Evolutionary conservation across 345 rosid species (phyloP), one percentile per base, ranked within the genome.

Genomic region (Brassica carinata): DNA sequence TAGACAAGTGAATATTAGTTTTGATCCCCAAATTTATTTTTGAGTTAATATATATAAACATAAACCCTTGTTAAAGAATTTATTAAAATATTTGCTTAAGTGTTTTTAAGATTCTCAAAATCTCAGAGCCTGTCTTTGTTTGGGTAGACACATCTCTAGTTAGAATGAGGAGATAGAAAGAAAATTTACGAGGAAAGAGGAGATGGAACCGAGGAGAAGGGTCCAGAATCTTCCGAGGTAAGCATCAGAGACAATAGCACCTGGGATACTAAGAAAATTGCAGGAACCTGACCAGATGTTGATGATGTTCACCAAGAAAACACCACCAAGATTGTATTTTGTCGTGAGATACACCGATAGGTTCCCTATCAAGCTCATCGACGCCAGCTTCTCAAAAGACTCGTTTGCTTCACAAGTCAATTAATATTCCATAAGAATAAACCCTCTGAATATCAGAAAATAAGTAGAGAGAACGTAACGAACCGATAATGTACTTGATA

Each of bases 361-460:
- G 74, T 89, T 87, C 38, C 88, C 85, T 29, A 90, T 81, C 77
- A 90, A 75, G 64, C 94, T 83, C 92, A 90, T 86, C 0, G 92
- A 90, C n/a, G 97, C 95, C 77, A 88, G 75, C 81, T 89, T 92
- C 88, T 90, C 97, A 58, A 92, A 90, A 0, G 94, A 84, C 73
- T 92, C 89, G 29, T 92, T 92, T 76, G 88, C 94, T 88, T 76
- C 76, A 77, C 14, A 34, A 61, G 1, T 36, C 27, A 40, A 18
- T 11, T 8, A 78, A 18, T 8, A 27, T 26, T 3, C 23, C 43
- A 64, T 29, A 11, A 71, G 43, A 55, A 11, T 23, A 55, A 15
- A 75, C 0, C 81, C 19, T 5, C 8, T 17, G 30, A 0, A 51
- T 33, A 1, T 55, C 10, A 31, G 0, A 10, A 76, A 13, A 29